Base-by-base conservation (phyloP, 2,329 filamentous ascomycete species). In the Cercospora citrullina region DNA sequence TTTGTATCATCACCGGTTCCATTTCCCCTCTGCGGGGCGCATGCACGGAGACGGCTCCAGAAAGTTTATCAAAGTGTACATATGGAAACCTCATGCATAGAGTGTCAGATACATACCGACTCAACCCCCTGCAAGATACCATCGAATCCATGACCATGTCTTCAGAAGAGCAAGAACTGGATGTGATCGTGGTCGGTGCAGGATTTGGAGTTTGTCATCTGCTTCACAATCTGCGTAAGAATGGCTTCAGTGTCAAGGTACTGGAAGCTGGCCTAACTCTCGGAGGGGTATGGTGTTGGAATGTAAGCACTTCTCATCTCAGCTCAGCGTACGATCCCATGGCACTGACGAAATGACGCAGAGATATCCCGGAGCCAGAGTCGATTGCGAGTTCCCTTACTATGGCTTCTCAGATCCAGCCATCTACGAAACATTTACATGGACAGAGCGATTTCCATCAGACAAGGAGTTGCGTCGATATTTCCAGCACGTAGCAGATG, bases 401-500 rank as follows among this genome's bases (percentile, higher is more conserved):
- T 84, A 84, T 67, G 80, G 82, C 66, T 81, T 81, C 67, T 81
- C 79, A 3, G 77, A 84, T 36, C 79, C 80, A 21, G 80, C 83
- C 65, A 76, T 83, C 33, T 84, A 79, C 77, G 80, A 85, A 73
- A 83, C 83, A 3, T 89, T 86, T 86, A 86, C 79, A 26, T 90
- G 86, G 75, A 73, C 67, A 6, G 70, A 76, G 67, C 70, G 72
- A 39, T 77, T 72, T 51, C 75, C 75, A 10, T 71, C 68, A 18
- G 70, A 67, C 57, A 58, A 67, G 12, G 74, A 89, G 48, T 79
- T 89, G 0, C 81, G 84, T 14, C 73, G 74, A 3, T 90, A 90
- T 75, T 90, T 90, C 72, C 82, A 86, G 18, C 85, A 88, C 53
- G 84, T 88, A n/a, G 87, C 88, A 63, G 83, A 85, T 55, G 81